phyloP scores from a whole-genome alignment of 1,284 basidiomycete genomes.

The Ceraceosorus bombacis region DNA sequence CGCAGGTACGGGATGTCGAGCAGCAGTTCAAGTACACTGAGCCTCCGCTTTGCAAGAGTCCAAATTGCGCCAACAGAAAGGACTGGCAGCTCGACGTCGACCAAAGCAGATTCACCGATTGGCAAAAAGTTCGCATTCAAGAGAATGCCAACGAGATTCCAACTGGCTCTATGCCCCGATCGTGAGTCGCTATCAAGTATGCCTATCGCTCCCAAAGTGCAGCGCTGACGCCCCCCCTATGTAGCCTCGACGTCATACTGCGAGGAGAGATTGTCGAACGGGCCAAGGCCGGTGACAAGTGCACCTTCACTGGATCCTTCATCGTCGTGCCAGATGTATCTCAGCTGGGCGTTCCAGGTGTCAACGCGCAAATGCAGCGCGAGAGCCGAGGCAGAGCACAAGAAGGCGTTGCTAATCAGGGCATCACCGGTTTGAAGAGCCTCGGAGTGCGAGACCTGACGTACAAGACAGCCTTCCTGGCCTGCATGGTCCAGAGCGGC shows the following conservation, averaged over 20 bases:
- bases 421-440: slow-evolving; percentile 87
- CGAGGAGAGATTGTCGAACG: slow-evolving; percentile 91
- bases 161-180: slow-evolving; percentile 94
- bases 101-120: slow-evolving; percentile 92
- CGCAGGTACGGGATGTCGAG: slow-evolving; percentile 85
- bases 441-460: slow-evolving; percentile 90
- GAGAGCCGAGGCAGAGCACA: slow-evolving; percentile 62
- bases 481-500: slow-evolving; percentile 90
- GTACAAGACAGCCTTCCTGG: slow-evolving; percentile 97
- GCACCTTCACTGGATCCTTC: slow-evolving; percentile 93
- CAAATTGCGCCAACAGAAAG: slow-evolving; percentile 78
- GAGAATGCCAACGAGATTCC: slow-evolving; percentile 99
- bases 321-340: slow-evolving; percentile 98
- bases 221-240: slow-evolving; percentile 1
- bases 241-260: slow-evolving; percentile 85
- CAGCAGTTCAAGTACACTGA: slow-evolving; percentile 99
- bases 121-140: slow-evolving; percentile 99
- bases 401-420: slow-evolving; percentile 61
- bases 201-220: background rate
- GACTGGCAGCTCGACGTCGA: slow-evolving; percentile 95
- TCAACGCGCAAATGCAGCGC: slow-evolving; percentile 84
- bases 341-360: slow-evolving; percentile 88
- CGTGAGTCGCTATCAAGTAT: slow-evolving; percentile 40
- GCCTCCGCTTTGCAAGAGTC: slow-evolving; percentile 89
- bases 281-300: slow-evolving; percentile 98